phyloP scores from a whole-genome alignment of 176 grass and related monocot genomes.

The Cenchrus purpureus region DNA sequence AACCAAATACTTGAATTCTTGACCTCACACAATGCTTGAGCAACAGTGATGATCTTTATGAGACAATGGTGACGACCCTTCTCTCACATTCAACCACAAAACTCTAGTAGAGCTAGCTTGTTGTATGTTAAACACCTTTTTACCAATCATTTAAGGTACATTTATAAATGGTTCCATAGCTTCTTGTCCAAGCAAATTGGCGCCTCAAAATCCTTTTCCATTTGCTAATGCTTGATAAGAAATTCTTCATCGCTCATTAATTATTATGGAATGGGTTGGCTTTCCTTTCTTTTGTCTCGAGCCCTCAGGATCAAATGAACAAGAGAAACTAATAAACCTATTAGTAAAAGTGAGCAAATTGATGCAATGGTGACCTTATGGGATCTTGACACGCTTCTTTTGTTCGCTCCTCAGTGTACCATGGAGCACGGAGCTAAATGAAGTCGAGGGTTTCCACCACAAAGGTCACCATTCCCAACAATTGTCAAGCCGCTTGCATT shows the following conservation, averaged over 20 bases:
- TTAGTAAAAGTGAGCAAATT: neutral
- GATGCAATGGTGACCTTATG: neutral
- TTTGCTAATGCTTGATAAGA: conserved; percentile 20
- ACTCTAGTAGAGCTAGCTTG: conserved; percentile 17
- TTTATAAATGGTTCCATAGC: conserved; percentile 36
- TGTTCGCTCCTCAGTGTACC: neutral
- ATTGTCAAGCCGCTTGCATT: conserved; percentile 31
- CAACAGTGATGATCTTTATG: conserved; percentile 47
- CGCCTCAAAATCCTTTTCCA: conserved; percentile 28
- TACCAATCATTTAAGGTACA: neutral
- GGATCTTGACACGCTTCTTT: neutral
- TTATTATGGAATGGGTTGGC: neutral
- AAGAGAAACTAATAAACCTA: neutral
- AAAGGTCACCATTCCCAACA: conserved; percentile 33
- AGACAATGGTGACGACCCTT: conserved; percentile 38
- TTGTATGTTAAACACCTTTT: conserved; percentile 43
- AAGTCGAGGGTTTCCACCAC: conserved; percentile 39
- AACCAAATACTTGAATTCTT: conserved; percentile 48
- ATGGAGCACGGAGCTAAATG: conserved; percentile 6
- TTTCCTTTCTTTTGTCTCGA: neutral
- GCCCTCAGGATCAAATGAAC: neutral
- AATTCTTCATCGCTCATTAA: neutral
- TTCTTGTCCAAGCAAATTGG: conserved; percentile 29
- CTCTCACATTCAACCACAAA: conserved; percentile 40
- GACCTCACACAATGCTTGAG: conserved; percentile 41